phyloP scores from a whole-genome alignment of 345 rosid genomes.

The Syzygium oleosum region DNA sequence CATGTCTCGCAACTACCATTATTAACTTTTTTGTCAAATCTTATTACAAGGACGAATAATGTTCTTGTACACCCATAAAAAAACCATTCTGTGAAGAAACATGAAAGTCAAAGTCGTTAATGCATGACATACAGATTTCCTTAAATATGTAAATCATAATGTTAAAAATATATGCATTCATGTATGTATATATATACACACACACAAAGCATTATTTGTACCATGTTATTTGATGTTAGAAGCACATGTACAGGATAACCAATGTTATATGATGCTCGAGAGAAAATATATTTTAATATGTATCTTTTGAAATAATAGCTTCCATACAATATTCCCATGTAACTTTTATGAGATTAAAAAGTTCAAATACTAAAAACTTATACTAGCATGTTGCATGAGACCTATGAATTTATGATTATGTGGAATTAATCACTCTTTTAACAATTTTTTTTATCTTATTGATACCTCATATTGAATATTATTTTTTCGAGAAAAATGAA shows the following conservation, averaged over 20 bases:
- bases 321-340: not conserved
- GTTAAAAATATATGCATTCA: too few relatives aligned
- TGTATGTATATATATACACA: too few relatives aligned
- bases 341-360: not conserved
- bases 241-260: not conserved
- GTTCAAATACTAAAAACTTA: not conserved
- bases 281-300: not conserved
- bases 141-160: too few relatives aligned
- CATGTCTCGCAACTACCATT: too few relatives aligned
- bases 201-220: not conserved
- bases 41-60: too few relatives aligned
- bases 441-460: not conserved
- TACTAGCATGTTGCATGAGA: not conserved
- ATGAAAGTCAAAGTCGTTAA: too few relatives aligned
- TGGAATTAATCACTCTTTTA: not conserved
- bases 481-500: not conserved
- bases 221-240: not conserved
- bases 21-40: too few relatives aligned
- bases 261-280: not conserved
- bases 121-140: too few relatives aligned
- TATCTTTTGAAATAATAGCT: not conserved
- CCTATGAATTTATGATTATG: not conserved
- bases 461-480: not conserved
- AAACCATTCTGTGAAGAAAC: too few relatives aligned
- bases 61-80: too few relatives aligned